Conservation (phyloP, 2,329 filamentous ascomycete species). For the Fonsecaea pedrosoi region DNA sequence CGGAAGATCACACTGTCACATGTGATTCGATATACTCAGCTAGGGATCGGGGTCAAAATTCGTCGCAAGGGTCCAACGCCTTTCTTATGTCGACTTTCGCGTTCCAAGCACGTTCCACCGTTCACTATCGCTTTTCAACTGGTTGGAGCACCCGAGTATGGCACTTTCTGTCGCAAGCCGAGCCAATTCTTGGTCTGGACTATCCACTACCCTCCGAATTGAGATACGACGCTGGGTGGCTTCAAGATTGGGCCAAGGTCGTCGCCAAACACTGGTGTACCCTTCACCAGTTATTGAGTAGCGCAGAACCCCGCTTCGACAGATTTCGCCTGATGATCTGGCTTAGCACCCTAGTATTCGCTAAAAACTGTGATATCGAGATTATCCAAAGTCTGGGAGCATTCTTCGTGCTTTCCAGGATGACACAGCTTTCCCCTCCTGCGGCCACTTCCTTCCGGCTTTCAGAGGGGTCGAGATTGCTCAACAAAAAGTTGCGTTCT, state of each 20-base stretch:
- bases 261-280: conserved; percentile 4
- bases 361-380: conserved; percentile 37
- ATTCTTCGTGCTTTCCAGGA: background rate
- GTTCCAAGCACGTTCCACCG: conserved; percentile 24
- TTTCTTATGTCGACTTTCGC: conserved; percentile 35
- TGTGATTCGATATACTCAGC: conserved; percentile 46
- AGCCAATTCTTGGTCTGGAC: background rate
- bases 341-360: conserved; percentile 43
- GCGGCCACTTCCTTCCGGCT: background rate
- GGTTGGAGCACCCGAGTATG: conserved; percentile 24
- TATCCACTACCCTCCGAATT: conserved; percentile 3
- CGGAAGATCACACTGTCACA: conserved; percentile 45
- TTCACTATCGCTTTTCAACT: conserved; percentile 4
- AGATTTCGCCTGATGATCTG: conserved; percentile 44
- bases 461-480: background rate
- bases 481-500: background rate
- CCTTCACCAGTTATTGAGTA: conserved; percentile 36
- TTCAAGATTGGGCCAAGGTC: background rate
- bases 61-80: background rate
- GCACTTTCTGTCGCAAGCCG: background rate
- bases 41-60: conserved; percentile 41
- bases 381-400: conserved; percentile 34
- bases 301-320: conserved; percentile 20
- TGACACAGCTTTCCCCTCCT: background rate
- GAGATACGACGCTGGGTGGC: background rate